These are phyloP conservation scores for Backusella tarrabulga DNA, from an alignment of 192 early-diverging fungal genomes.

Conservation along the genomic window DNA sequence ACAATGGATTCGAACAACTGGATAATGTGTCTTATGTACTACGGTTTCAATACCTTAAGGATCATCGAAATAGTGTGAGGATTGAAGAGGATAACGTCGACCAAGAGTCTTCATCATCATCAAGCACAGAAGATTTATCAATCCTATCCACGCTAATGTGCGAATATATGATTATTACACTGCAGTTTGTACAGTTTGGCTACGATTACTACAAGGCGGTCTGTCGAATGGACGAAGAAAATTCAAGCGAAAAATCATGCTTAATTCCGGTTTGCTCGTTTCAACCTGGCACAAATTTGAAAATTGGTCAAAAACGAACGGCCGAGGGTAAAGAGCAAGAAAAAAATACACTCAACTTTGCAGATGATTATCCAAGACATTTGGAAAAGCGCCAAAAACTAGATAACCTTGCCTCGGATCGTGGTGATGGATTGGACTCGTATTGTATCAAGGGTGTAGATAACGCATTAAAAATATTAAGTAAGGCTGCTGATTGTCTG, in stretches of 20 bases:
- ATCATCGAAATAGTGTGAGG: slow-evolving; percentile 15
- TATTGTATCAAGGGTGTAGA: slow-evolving; percentile 27
- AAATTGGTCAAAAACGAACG: neutral
- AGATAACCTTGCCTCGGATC: neutral
- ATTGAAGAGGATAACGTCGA: neutral
- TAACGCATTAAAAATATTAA: slow-evolving; percentile 25
- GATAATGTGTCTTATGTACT: slow-evolving; percentile 11
- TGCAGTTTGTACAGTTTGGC: slow-evolving; percentile 25
- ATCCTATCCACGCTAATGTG: slow-evolving; percentile 18
- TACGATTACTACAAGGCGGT: slow-evolving; percentile 29
- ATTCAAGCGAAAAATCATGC: slow-evolving; percentile 27
- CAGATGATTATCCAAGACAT: neutral
- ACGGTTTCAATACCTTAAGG: slow-evolving; percentile 24
- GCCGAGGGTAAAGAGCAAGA: neutral
- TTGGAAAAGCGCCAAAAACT: neutral
- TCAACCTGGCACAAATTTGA: slow-evolving; percentile 1
- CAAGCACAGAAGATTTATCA: slow-evolving; percentile 7
- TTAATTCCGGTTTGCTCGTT: slow-evolving; percentile 33
- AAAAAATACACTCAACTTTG: slow-evolving; percentile 6
- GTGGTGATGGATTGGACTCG: slow-evolving; percentile 15
- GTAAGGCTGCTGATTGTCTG: slow-evolving; percentile 29
- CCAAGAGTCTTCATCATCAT: neutral
- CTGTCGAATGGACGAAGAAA: slow-evolving; percentile 23
- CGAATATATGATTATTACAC: slow-evolving; percentile 20
- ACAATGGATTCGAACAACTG: slow-evolving; percentile 15